phyloP scores from a whole-genome alignment of 2,329 filamentous ascomycete genomes.

The Pyrenochaeta sp. region DNA sequence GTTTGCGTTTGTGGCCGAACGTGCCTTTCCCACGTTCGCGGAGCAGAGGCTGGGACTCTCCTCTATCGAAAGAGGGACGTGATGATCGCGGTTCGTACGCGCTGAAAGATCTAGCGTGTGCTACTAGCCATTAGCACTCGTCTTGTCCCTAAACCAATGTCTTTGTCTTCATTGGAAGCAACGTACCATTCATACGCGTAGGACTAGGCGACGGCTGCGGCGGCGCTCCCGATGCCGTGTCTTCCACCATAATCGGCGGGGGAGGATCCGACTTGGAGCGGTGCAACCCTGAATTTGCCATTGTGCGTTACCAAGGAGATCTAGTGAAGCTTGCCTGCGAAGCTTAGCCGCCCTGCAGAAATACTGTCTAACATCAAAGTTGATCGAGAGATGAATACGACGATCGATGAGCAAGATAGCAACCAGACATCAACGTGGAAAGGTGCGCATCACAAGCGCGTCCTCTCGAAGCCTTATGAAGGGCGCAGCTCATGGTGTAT shows the following conservation, averaged over 20 bases:
- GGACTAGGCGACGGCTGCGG: constrained; percentile 32
- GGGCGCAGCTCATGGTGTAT: not conserved
- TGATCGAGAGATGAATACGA: not conserved
- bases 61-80: constrained; percentile 14
- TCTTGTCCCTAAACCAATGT: not conserved
- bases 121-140: not conserved
- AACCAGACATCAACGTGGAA: too few relatives aligned
- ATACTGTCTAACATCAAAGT: not conserved
- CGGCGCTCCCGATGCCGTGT: constrained; percentile 35
- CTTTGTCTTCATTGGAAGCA: not conserved
- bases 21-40: constrained; percentile 29
- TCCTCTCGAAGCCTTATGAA: not conserved
- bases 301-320: constrained; percentile 1
- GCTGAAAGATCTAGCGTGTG: constrained; percentile 24
- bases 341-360: not conserved
- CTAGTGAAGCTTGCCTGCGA: constrained; percentile 1
- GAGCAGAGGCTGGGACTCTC: constrained; percentile 14
- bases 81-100: constrained; percentile 5
- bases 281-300: constrained; percentile 9
- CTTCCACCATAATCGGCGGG: constrained; percentile 47
- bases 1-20: constrained; percentile 39
- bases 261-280: constrained; percentile 34
- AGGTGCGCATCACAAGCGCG: not conserved
- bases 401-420: too few relatives aligned
- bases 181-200: constrained; percentile 23